Conservation (phyloP, 2,329 filamentous ascomycete genomes). For the Xylaria hypoxylon region DNA sequence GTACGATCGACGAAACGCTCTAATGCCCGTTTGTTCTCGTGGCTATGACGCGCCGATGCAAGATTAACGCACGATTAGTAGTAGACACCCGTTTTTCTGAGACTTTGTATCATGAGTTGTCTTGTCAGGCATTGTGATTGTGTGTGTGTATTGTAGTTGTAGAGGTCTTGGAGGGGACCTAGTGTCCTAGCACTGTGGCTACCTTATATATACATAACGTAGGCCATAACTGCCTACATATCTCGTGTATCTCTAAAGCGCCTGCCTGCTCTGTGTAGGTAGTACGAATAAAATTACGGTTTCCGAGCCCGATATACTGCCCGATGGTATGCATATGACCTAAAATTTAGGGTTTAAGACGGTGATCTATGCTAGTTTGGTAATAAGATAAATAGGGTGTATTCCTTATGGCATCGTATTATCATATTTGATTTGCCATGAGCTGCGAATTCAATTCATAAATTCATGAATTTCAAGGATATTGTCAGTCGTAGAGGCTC, state of each 20-base stretch:
- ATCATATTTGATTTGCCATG: too few relatives aligned
- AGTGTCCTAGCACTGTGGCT: too few relatives aligned
- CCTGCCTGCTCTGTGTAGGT: background rate
- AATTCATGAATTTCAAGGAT: background rate
- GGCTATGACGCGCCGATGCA: background rate
- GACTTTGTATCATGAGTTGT: background rate
- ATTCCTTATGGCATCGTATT: background rate
- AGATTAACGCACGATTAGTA: background rate
- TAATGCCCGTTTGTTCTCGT: background rate
- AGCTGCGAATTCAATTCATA: background rate
- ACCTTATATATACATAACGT: too few relatives aligned
- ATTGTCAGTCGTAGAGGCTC: background rate
- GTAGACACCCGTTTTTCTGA: background rate
- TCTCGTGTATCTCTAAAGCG: background rate
- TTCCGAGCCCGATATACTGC: too few relatives aligned
- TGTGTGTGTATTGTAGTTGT: too few relatives aligned
- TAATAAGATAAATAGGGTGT: background rate
- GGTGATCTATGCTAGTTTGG: background rate
- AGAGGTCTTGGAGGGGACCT: too few relatives aligned
- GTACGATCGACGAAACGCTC: background rate
- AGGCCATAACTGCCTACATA: too few relatives aligned
- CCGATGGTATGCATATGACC: background rate
- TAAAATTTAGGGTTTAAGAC: background rate
- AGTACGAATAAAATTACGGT: background rate
- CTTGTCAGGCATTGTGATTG: too few relatives aligned